These are phyloP conservation scores for Penicillium lividum DNA, from an alignment of 495 filamentous ascomycete genomes.

Conservation along the genomic window DNA sequence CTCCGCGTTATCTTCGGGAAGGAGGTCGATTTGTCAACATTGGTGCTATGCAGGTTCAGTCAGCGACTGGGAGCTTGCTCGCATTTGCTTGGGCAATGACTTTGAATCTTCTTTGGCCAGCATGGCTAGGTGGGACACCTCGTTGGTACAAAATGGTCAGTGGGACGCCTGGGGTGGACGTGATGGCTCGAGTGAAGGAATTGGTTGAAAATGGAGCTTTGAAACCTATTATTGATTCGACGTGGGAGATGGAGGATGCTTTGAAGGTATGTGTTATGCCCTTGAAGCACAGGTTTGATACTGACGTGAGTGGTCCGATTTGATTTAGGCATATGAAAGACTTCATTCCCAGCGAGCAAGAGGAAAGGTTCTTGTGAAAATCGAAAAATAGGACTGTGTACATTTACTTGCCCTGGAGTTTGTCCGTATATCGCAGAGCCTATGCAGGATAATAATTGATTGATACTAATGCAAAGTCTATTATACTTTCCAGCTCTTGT, in stretches of 20 bases:
- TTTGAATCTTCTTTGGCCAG: neutral
- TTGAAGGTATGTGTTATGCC: neutral
- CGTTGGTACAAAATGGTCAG: neutral
- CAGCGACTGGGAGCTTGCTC: neutral
- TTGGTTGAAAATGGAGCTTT: neutral
- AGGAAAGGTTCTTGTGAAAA: neutral
- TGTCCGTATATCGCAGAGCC: neutral
- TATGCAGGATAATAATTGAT: neutral
- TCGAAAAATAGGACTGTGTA: neutral
- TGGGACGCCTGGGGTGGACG: neutral
- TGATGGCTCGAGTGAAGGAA: neutral
- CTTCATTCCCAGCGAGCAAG: neutral
- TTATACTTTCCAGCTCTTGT: constrained; percentile 30
- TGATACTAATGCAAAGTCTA: neutral
- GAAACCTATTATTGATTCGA: neutral
- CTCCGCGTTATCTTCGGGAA: neutral
- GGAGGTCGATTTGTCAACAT: constrained; percentile 6
- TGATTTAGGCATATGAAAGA: neutral
- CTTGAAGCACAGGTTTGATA: neutral
- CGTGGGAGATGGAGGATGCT: constrained; percentile 6
- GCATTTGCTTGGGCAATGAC: neutral
- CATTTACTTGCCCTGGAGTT: neutral
- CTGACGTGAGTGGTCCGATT: neutral
- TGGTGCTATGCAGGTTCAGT: constrained; percentile 4
- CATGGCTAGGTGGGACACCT: constrained; percentile 1